Percentiles rank a stretch among this genome's conserved stretches.
phyloP scores from a whole-genome alignment of 495 filamentous ascomycete genomes.

The Apodospora peruviana region DNA sequence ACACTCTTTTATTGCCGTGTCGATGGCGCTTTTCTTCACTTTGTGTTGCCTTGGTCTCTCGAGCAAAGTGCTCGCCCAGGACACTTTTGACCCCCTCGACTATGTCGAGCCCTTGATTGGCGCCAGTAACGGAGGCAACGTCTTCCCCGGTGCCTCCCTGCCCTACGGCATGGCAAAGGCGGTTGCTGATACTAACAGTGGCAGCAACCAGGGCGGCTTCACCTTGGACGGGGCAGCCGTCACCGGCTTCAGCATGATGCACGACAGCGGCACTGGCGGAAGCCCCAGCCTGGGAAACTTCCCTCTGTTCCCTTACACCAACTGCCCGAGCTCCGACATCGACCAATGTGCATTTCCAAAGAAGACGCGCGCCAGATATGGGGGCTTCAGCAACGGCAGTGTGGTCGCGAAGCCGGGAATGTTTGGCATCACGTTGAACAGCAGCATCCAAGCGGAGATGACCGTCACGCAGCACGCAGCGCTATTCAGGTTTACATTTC shows the following conservation, averaged over 20 bases:
- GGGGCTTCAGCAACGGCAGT: slow-evolving; percentile 40
- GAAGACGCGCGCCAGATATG: slow-evolving; percentile 26
- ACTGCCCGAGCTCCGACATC: slow-evolving; percentile 60
- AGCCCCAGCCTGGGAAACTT: slow-evolving; percentile 68
- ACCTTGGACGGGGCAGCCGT: slow-evolving; percentile 56
- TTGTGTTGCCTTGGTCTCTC: slow-evolving; percentile 8
- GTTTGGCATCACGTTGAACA: slow-evolving; percentile 56
- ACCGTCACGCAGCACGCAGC: slow-evolving; percentile 59
- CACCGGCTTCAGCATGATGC: slow-evolving; percentile 62
- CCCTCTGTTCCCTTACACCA: slow-evolving; percentile 61
- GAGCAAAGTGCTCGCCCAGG: slow-evolving; percentile 7
- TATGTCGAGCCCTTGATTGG: slow-evolving; percentile 56
- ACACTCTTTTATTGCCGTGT: too few relatives aligned
- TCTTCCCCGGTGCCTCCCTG: slow-evolving; percentile 69
- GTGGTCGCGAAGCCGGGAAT: slow-evolving; percentile 60
- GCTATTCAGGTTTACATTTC: slow-evolving; percentile 66
- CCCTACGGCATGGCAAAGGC: slow-evolving; percentile 77
- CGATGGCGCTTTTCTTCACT: slow-evolving; percentile 5
- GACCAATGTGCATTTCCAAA: slow-evolving; percentile 60
- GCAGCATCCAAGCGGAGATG: slow-evolving; percentile 61
- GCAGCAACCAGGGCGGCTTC: slow-evolving; percentile 67
- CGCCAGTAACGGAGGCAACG: slow-evolving; percentile 60
- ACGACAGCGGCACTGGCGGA: slow-evolving; percentile 70
- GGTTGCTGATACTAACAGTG: slow-evolving; percentile 61
- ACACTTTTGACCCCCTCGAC: slow-evolving; percentile 30